Base-by-base conservation (phyloP, 2,329 filamentous ascomycete genomes). In the Fusarium sp. region DNA sequence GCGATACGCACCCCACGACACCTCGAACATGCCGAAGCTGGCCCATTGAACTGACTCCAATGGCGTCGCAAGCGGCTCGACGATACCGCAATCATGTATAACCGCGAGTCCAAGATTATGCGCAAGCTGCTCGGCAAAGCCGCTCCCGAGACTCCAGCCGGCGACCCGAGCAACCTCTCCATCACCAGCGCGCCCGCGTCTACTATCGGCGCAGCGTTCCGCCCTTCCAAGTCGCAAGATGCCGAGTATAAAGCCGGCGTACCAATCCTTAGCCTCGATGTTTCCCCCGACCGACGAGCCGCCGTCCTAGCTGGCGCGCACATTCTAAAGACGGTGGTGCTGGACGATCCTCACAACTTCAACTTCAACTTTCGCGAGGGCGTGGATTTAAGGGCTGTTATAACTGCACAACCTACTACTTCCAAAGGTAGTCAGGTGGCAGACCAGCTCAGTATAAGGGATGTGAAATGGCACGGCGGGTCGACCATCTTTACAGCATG, bases 401-500 rank as follows among this genome's bases (percentile, higher is more conserved):
- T 90, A 62, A 81, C 81, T 13, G 80, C 83, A 63, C 79, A 82
- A 53, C 75, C 81, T 4, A 78, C 83, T 25, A 75, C 74, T 0
- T 79, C 80, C 49, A 82, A 83, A 57, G 77, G 78, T 6, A 82
- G 78, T 54, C 78, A 79, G 18, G 76, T 75, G 8, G 78, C 79
- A 16, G 88, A 90, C 65, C 87, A 90, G 76, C 81, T 90, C 53
- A 89, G 87, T 34, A 89, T 90, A 67, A 85, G 86, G 70, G 86
- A 89, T 65, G 87, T 88, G 54, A 88, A 87, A 74, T 88, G 88
- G 83, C 82, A 85, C 29, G 81, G 80, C 61, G 82, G 84, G 66
- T 82, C 83, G 13, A 84, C 83, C 36, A 83, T 90, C 58, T 87
- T 89, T 69, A 90, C 88, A 0, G 88, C 88, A 3, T 89, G 87